phyloP scores from a whole-genome alignment of 257 asterid species.

The Lycium ferocissimum region DNA sequence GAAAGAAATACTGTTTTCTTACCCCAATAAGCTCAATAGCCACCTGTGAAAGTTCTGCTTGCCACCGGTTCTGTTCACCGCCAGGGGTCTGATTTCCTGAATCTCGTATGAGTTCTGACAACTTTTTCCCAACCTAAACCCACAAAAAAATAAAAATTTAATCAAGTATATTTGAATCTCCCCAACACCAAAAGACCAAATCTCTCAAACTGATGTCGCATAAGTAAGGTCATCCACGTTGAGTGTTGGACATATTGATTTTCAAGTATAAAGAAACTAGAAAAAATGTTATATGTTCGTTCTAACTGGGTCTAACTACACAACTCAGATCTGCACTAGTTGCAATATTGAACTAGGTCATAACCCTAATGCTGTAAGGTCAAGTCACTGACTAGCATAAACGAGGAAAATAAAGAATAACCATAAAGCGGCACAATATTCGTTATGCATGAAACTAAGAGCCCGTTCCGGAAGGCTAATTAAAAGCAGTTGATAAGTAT shows the following conservation, averaged over 20 bases:
- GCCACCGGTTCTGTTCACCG: constrained; percentile 95
- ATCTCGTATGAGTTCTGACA: constrained; percentile 97
- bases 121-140: constrained; percentile 82
- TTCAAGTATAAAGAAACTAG: background rate
- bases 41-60: constrained; percentile 89
- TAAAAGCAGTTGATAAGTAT: background rate
- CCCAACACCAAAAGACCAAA: background rate
- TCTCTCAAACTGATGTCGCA: background rate
- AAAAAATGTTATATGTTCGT: background rate
- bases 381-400: background rate
- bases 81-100: constrained; percentile 84
- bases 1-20: constrained; percentile 37
- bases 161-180: constrained; percentile 1
- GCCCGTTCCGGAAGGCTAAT: background rate
- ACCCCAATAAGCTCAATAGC: constrained; percentile 95
- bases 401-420: background rate
- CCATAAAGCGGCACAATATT: background rate
- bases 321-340: background rate
- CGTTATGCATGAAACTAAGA: background rate
- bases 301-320: background rate
- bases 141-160: constrained; percentile 24
- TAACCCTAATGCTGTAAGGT: background rate
- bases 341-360: background rate
- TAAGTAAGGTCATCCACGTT: background rate
- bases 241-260: constrained; percentile 11